phyloP scores from a whole-genome alignment of 495 filamentous ascomycete species.

The Jackrogersella multiformis region DNA sequence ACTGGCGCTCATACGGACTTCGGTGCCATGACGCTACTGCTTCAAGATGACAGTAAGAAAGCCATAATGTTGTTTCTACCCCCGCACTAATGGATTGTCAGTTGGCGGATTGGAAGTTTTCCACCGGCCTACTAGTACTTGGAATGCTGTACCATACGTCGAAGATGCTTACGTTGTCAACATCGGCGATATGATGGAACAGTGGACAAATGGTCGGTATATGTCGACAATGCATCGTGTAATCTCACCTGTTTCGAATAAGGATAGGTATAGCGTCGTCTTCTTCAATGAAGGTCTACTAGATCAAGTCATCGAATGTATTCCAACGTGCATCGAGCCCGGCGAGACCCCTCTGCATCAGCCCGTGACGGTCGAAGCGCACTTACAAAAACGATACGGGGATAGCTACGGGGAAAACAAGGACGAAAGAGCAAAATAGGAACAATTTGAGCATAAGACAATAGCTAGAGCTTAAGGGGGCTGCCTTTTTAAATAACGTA shows the following conservation, averaged over 20 bases:
- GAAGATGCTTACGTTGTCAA: conserved; percentile 61
- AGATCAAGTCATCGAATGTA: conserved; percentile 50
- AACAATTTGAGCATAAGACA: too few relatives aligned
- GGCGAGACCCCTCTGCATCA: conserved; percentile 37
- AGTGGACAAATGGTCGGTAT: conserved; percentile 58
- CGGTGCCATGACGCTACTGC: conserved; percentile 57
- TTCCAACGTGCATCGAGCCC: conserved; percentile 48
- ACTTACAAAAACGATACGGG: conserved; percentile 50
- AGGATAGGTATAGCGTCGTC: conserved; percentile 60
- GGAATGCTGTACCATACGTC: conserved; percentile 58
- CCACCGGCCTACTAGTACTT: conserved; percentile 48
- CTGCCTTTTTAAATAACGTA: too few relatives aligned
- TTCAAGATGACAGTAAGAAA: conserved; percentile 52
- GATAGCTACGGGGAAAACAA: conserved; percentile 41
- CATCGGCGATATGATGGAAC: conserved; percentile 61
- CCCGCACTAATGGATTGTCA: conserved; percentile 5
- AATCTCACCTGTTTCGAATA: conserved; percentile 52
- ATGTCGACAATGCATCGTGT: conserved; percentile 62
- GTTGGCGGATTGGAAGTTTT: conserved; percentile 58
- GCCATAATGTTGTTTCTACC: background rate
- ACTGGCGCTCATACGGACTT: conserved; percentile 63
- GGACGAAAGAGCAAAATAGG: background rate
- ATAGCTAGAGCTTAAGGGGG: too few relatives aligned
- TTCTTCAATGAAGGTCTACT: conserved; percentile 58
- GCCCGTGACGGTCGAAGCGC: conserved; percentile 49